Evolutionary conservation across 2,329 filamentous ascomycete genomes (phyloP), one percentile per base, ranked within the genome.

Genomic region (Cladosporium sp.): DNA sequence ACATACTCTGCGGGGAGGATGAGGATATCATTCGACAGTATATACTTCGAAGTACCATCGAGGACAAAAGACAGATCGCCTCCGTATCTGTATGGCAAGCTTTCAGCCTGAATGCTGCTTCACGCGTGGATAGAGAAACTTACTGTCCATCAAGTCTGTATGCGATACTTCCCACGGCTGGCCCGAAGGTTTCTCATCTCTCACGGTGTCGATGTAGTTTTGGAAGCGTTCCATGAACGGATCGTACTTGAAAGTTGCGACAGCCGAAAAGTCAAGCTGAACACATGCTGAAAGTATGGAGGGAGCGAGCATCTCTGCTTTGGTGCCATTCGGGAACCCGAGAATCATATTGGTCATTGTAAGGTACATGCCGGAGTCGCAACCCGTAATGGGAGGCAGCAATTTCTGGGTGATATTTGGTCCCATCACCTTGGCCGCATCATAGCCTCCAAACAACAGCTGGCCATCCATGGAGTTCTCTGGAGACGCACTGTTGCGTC

Each of bases 371-470:
- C 65, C 65, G 8, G 60, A 65, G 3, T 5, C 15, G 56, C 66
- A 68, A 10, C 22, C 34, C 9, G 50, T 13, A 2, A 58, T 42
- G 7, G 57, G 24, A 6, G 37, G 48, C 3, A 58, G 19, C 10
- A 65, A 48, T 4, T 42, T 42, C 28, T 60, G 37, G 1, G 66
- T 70, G 34, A 64, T 56, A 22, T 66, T 67, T 15, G 28, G 15
- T 8, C 68, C 68, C 1, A 36, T 58, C 2, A 62, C 59, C 47
- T 70, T 70, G 15, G 66, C 68, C 12, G 58, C 56, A 56, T 71
- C 69, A 52, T 68, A 68, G 17, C 68, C 68, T 12, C 69, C 69
- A 22, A 71, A 60, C 4, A 69, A 64, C 9, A 70, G 47, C 28
- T 53, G 62, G 9, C 69, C 69, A 49, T 70, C 63, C 56, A 62